phyloP scores from a whole-genome alignment of 108 stramenopile species.

The Cylindrotheca closterium region DNA sequence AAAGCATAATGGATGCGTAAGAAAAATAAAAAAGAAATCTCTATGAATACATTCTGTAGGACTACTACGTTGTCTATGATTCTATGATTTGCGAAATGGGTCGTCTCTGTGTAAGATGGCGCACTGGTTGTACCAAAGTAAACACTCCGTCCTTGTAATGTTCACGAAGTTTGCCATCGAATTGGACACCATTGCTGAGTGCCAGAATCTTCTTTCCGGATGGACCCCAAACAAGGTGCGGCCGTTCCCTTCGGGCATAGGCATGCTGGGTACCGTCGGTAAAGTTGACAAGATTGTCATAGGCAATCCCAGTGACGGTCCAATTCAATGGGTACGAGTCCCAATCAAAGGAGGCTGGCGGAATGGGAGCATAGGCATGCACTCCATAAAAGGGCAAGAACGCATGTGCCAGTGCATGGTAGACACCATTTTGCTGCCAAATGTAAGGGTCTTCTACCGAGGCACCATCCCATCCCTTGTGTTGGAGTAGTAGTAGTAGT shows the following conservation, averaged over 20 bases:
- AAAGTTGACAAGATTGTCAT: constrained; percentile 10
- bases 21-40: background rate
- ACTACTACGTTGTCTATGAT: background rate
- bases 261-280: constrained; percentile 4
- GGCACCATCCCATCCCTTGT: background rate
- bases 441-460: constrained; percentile 12
- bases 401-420: constrained; percentile 11
- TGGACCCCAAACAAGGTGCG: background rate
- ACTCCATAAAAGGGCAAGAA: constrained; percentile 14
- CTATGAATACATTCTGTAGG: too few species aligned
- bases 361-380: constrained; percentile 11
- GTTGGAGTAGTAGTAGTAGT: too few species aligned
- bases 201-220: background rate
- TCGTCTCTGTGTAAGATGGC: background rate
- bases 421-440: constrained; percentile 9
- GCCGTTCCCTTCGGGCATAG: constrained; percentile 7
- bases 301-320: constrained; percentile 14
- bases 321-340: constrained; percentile 7
- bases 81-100: background rate
- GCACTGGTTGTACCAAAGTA: background rate
- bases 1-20: background rate
- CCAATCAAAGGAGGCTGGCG: background rate
- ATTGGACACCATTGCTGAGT: background rate
- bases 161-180: background rate
- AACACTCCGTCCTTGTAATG: background rate